These are phyloP conservation scores for Mallotus repandus DNA, from an alignment of 441 rosid genomes.

Conservation along the genomic window DNA sequence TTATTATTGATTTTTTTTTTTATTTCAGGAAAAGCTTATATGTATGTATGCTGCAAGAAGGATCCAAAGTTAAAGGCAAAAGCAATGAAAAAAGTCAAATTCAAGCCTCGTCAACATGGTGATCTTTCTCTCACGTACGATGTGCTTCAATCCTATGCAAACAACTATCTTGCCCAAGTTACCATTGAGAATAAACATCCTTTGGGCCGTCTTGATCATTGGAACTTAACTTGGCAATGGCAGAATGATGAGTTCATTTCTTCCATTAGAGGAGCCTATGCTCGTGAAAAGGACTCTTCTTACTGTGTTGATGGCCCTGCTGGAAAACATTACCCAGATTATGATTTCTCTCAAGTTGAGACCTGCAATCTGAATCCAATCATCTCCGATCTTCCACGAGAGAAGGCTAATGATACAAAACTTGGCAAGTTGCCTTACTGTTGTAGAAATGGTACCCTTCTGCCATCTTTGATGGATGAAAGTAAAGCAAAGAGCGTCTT, in stretches of 20 bases:
- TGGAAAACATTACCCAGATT: constrained; percentile 50
- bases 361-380: constrained; percentile 62
- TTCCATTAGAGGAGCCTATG: constrained; percentile 72
- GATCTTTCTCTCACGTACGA: constrained; percentile 69
- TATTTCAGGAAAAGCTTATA: constrained; percentile 37
- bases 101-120: constrained; percentile 43
- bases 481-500: constrained; percentile 55
- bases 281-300: constrained; percentile 36
- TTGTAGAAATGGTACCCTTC: constrained; percentile 66
- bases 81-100: constrained; percentile 40
- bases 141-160: constrained; percentile 54
- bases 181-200: constrained; percentile 71
- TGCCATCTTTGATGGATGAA: constrained; percentile 65
- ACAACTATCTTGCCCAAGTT: constrained; percentile 80
- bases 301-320: constrained; percentile 62
- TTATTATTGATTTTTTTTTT: neutral
- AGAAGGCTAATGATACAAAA: constrained; percentile 45
- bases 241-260: constrained; percentile 76
- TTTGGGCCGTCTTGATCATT: constrained; percentile 74
- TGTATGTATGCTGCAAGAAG: constrained; percentile 71
- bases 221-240: constrained; percentile 97
- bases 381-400: constrained; percentile 65
- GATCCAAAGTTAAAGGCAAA: constrained; percentile 63
- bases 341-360: constrained; percentile 70
- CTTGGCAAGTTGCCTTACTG: constrained; percentile 68